A percentile compares a stretch with the other conserved stretches of the same genome.
Conservation (phyloP, 1,284 basidiomycete genomes). For the Cronartium ribicola region DNA sequence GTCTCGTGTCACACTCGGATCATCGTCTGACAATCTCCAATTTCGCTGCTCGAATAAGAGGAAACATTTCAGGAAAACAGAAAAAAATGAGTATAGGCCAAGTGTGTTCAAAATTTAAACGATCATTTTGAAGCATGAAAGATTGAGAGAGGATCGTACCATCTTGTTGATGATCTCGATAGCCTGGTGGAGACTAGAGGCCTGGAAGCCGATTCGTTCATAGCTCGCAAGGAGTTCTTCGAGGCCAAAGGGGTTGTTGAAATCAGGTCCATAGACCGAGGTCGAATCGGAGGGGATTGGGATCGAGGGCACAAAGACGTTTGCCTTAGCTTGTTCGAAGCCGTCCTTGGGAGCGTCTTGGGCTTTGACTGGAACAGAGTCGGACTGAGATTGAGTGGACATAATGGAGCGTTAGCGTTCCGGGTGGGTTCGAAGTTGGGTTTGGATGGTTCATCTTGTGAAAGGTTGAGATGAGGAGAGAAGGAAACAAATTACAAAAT, state of each 20-base stretch:
- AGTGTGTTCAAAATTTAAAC: background rate
- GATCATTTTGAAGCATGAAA: background rate
- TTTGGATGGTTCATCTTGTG: too few relatives aligned
- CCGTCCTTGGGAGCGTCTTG: background rate
- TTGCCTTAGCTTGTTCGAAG: background rate
- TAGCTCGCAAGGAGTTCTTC: conserved; percentile 48
- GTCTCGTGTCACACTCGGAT: conserved; percentile 11
- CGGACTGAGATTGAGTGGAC: too few relatives aligned
- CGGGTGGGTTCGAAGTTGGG: too few relatives aligned
- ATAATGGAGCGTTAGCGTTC: too few relatives aligned
- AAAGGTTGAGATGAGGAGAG: too few relatives aligned
- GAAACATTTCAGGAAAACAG: background rate
- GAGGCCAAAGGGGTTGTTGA: conserved; percentile 47
- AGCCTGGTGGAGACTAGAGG: conserved; percentile 48
- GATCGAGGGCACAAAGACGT: conserved; percentile 13
- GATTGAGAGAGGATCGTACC: conserved; percentile 43
- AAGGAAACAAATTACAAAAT: too few relatives aligned
- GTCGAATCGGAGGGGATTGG: conserved; percentile 11
- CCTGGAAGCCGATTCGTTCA: conserved; percentile 51
- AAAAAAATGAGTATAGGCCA: background rate
- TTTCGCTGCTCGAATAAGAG: background rate
- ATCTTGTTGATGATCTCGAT: conserved; percentile 51
- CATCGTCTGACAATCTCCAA: conserved; percentile 40
- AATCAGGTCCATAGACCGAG: conserved; percentile 48
- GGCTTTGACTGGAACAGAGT: too few relatives aligned